phyloP scores from a whole-genome alignment of 257 asterid species.

The Gynochthodes officinalis region DNA sequence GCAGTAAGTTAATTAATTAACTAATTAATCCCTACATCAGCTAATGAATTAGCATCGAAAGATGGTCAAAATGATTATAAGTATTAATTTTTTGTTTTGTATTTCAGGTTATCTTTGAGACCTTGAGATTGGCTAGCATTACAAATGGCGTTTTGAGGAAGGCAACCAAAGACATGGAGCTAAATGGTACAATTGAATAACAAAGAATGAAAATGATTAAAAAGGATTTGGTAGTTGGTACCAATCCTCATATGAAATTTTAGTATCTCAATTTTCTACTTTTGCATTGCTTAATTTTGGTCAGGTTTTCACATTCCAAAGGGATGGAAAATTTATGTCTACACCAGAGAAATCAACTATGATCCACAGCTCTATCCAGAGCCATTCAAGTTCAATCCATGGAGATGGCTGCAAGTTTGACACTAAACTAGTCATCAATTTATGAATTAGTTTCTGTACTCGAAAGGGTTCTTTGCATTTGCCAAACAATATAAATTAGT shows the following conservation, averaged over 20 bases:
- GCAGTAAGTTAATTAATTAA: constrained; percentile 45
- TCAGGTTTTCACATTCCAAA: constrained; percentile 59
- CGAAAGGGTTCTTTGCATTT: too few species aligned
- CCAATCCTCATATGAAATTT: too few species aligned
- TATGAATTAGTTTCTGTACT: too few species aligned
- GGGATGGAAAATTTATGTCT: constrained; percentile 82
- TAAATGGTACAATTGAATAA: constrained; percentile 68
- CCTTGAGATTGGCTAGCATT: constrained; percentile 61
- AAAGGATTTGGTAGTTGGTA: too few species aligned
- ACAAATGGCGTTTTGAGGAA: constrained; percentile 66
- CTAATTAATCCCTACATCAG: not conserved
- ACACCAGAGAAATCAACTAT: constrained; percentile 74
- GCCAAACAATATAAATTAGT: too few species aligned
- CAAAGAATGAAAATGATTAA: too few species aligned
- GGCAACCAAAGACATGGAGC: constrained; percentile 49
- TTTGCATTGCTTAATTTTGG: not conserved
- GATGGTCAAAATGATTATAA: not conserved
- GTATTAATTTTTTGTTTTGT: too few species aligned
- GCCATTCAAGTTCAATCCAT: constrained; percentile 66
- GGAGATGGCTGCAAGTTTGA: constrained; percentile 79
- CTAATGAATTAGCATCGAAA: too few species aligned
- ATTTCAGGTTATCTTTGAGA: constrained; percentile 55
- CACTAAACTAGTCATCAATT: too few species aligned
- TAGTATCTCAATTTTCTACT: not conserved
- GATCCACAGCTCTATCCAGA: constrained; percentile 62